These are phyloP conservation scores for Inga leiocalycina DNA, from an alignment of 306 rosid species.

Conservation along the genomic window DNA sequence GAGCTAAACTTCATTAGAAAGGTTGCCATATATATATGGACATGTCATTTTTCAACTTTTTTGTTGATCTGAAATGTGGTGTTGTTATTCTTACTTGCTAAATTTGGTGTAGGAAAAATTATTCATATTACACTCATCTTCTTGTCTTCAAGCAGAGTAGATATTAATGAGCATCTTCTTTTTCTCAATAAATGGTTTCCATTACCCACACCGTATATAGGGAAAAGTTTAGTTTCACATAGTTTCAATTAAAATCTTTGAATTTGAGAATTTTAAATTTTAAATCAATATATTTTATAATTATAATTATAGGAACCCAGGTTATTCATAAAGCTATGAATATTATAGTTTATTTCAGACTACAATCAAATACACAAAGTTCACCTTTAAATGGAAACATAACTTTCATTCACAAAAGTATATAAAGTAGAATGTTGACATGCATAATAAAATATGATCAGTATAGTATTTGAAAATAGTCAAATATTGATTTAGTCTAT, in stretches of 20 bases:
- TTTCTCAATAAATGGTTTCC: neutral
- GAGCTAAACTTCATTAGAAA: constrained; percentile 10
- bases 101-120: constrained; percentile 13
- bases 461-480: too few species aligned
- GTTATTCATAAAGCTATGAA: neutral
- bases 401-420: neutral
- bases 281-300: too few species aligned
- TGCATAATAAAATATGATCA: too few species aligned
- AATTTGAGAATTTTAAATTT: too few species aligned
- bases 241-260: neutral
- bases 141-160: constrained; percentile 35
- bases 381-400: too few species aligned
- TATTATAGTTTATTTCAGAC: neutral
- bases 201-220: neutral
- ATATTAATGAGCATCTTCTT: constrained; percentile 21
- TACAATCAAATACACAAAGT: neutral
- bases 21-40: neutral
- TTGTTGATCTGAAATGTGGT: constrained; percentile 22
- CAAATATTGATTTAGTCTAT: too few species aligned
- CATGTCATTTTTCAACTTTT: neutral
- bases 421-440: neutral
- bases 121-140: constrained; percentile 30
- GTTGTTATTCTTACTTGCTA: constrained; percentile 22
- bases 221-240: neutral
- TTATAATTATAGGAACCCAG: neutral